Percentiles rank a stretch among this genome's conserved stretches.
Evolutionary conservation across 129 eudicot species (phyloP).

Genomic region (Artemisia annua): DNA sequence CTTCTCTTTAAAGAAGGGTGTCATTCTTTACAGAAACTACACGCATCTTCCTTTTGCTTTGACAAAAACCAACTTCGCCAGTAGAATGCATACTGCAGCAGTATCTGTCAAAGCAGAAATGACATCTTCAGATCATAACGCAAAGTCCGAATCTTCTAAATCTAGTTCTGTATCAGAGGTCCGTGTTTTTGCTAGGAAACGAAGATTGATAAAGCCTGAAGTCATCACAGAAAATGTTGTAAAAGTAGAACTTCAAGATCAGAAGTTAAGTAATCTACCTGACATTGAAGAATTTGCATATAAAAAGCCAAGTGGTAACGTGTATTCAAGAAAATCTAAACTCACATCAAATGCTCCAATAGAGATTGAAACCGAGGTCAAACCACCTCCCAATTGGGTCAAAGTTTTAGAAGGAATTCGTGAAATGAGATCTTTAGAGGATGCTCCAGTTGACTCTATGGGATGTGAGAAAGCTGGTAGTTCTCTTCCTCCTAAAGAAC

Average conservation of each 20-base stretch:
- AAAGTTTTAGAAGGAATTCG: slow-evolving; percentile 86
- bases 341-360: slow-evolving; percentile 3
- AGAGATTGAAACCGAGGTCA: slow-evolving; percentile 22
- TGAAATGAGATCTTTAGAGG: slow-evolving; percentile 77
- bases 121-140: slow-evolving; percentile 24
- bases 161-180: slow-evolving; percentile 19
- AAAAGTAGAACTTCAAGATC: slow-evolving; percentile 33
- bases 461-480: slow-evolving; percentile 95
- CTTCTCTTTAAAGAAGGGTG: slow-evolving; percentile 3
- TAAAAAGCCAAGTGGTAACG: slow-evolving; percentile 33
- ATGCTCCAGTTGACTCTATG: slow-evolving; percentile 91
- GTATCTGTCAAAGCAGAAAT: slow-evolving; percentile 36
- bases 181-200: slow-evolving; percentile 53
- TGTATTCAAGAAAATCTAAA: slow-evolving; percentile 23
- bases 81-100: slow-evolving; percentile 28
- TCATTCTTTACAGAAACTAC: slow-evolving; percentile 30
- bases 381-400: slow-evolving; percentile 74
- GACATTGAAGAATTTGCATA: slow-evolving; percentile 86
- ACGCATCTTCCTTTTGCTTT: slow-evolving; percentile 28
- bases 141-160: slow-evolving; percentile 23
- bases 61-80: slow-evolving; percentile 24
- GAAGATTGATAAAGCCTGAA: slow-evolving; percentile 44
- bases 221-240: slow-evolving; percentile 24
- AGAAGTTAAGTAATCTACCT: slow-evolving; percentile 45
- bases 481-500: slow-evolving; percentile 94